Evolutionary conservation across 495 filamentous ascomycete genomes (phyloP).

Genomic region (Neurospora sp.): DNA sequence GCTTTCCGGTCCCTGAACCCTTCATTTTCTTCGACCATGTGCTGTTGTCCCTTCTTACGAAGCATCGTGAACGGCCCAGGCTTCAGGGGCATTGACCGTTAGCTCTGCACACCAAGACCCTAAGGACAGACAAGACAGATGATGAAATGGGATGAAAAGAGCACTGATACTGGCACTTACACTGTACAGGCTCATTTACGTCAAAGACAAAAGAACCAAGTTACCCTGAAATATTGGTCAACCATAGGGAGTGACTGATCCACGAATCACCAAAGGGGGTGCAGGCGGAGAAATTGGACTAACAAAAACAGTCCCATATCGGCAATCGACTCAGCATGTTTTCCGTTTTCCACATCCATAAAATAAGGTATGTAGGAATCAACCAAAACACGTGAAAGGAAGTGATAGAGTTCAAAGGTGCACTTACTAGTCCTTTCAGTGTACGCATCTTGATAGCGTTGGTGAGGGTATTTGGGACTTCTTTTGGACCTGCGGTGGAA

Average conservation of each 20-base stretch:
- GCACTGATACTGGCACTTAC: fast-evolving
- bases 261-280: background rate
- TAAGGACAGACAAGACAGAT: background rate
- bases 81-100: background rate
- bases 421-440: background rate
- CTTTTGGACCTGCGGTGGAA: too few species aligned
- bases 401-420: background rate
- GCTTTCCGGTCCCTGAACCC: background rate
- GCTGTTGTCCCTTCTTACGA: background rate
- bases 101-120: background rate
- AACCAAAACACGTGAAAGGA: too few species aligned
- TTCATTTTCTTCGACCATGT: background rate
- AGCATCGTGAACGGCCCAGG: background rate
- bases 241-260: background rate
- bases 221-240: background rate
- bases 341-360: too few species aligned
- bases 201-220: background rate
- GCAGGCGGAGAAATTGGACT: background rate
- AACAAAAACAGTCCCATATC: background rate
- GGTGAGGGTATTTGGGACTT: background rate
- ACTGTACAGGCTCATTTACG: background rate
- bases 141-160: background rate
- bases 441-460: background rate
- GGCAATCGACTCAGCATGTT: too few species aligned
- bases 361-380: too few species aligned